Base-by-base conservation (phyloP, 768 basidiomycete genomes). In the Termitomyces sp. region DNA sequence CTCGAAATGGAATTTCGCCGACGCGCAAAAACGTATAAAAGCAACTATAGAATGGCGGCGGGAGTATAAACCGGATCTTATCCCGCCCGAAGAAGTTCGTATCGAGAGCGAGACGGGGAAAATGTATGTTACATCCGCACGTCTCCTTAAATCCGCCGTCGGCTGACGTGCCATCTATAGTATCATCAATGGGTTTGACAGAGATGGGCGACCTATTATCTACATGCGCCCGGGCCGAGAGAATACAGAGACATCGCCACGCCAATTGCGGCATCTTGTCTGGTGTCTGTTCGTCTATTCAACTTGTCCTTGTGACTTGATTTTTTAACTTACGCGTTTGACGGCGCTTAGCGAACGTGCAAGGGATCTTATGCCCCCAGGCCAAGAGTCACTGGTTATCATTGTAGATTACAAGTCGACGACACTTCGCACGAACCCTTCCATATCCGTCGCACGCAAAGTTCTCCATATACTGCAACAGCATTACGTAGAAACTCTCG, bases 151-250 rank as follows among this genome's bases (percentile, higher is more conserved):
- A 2, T 53, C 52, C 22, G 15, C 31, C 7, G 42, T 18, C 18
- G 38, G 45, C 42, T 20, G 31, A 31, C 56, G 20, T 32, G 16
- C 33, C 29, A 18, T 47, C 15, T 22, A 6, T 59, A 93, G 91
- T 42, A 79, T 94, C 44, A 70, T 94, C 43, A 91, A 84, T 52
- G 92, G 93, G 7, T 94, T 94, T 60, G 92, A 95, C 70, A 78
- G 76, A 49, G 89, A 93, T 53, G 91, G 90, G 5, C 77, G 93
- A n/a, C 92, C 93, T 0, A 86, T 94, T 40, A 73, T 95, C 13
- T 94, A 93, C 70, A 86, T 95, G 85, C 85, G 91, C 15, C 92
- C 93, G 0, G 91, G 91, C 25, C 78, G 83, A 56, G 91, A 95
- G 66, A 94, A 94, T 67, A 94, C 92, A 7, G 80, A 88, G 60